Base-by-base conservation (phyloP, 2,329 filamentous ascomycete species). In the Tolypocladium album region DNA sequence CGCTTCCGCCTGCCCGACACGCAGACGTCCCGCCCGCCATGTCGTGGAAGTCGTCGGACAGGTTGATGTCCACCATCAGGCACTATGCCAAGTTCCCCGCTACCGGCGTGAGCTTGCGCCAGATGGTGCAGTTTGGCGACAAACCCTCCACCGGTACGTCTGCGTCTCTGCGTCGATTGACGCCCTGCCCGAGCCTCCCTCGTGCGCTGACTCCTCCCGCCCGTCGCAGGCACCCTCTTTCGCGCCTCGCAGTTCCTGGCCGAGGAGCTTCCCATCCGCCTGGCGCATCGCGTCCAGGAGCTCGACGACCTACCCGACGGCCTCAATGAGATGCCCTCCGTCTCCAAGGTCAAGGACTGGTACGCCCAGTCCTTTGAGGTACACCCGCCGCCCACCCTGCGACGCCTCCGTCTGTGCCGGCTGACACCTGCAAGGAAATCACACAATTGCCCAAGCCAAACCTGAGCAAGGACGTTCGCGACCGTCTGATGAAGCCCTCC, bases 361-460 rank as follows among this genome's bases (percentile, higher is more conserved):
- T 99, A 99, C 75, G 94, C 93, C 64, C 94, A 99, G 78, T 99
- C 94, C 58, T 99, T 99, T 71, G 94, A 99, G 86, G 92, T 96
- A 83, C 68, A 83, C 55, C 59, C 17, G 43, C 60, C 56, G 38
- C 24, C 24, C 40, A 17, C 43, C 58, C 60, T 61, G 27, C 40
- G 13, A 40, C 42, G 11, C 38, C 39, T 34, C 40, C 55, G 13
- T 55, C 31, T 31, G 58, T 40, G 43, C 56, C 9, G 55, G 60
- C 34, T 63, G 60, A 58, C 55, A 31, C 24, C 15, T 36, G 17
- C 34, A 45, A 93, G 91, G 94, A 99, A 82, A 95, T 99, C 74
- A 97, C 92, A 66, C 86, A 84, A 60, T 81, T 99, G 7, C 85
- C 89, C 62, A 85, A 90, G 69, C 94, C 94, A 60, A 82, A 83